phyloP scores from a whole-genome alignment of 805 yeast species.

The Starmera pachycereana region DNA sequence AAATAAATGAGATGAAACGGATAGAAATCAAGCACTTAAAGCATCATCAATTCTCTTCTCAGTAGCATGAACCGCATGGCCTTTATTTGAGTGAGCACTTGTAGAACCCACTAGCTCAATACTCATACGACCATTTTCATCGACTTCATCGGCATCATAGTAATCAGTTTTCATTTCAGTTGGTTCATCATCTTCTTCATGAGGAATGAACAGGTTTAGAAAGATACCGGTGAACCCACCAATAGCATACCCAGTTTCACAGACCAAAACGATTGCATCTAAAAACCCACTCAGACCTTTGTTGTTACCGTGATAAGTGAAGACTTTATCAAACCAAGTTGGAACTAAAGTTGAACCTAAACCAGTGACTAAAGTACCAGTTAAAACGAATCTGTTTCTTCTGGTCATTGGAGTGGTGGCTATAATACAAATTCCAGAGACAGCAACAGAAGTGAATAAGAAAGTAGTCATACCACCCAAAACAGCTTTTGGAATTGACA shows the following conservation, averaged over 20 bases:
- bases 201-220: slow-evolving; percentile 49
- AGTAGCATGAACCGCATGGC: too few species aligned
- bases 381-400: slow-evolving; percentile 62
- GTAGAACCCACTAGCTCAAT: background rate
- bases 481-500: slow-evolving; percentile 68
- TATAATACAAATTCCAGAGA: slow-evolving; percentile 62
- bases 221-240: slow-evolving; percentile 57
- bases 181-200: slow-evolving; percentile 39
- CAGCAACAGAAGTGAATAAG: slow-evolving; percentile 64
- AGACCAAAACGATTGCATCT: slow-evolving; percentile 55
- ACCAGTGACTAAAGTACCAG: slow-evolving; percentile 55
- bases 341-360: slow-evolving; percentile 58
- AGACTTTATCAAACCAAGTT: slow-evolving; percentile 52
- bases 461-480: slow-evolving; percentile 89
- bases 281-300: slow-evolving; percentile 45
- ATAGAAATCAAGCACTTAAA: too few species aligned
- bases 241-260: slow-evolving; percentile 67
- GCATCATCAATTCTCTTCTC: too few species aligned
- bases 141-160: slow-evolving; percentile 9
- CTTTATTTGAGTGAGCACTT: background rate
- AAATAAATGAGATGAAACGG: too few species aligned
- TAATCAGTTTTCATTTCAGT: slow-evolving; percentile 6
- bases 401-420: slow-evolving; percentile 45
- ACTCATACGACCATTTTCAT: slow-evolving; percentile 3
- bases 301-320: slow-evolving; percentile 56